A percentile compares a stretch with the other conserved stretches of the same genome.
phyloP scores from a whole-genome alignment of 148 eudicot species.

The Heliosperma pusillum region DNA sequence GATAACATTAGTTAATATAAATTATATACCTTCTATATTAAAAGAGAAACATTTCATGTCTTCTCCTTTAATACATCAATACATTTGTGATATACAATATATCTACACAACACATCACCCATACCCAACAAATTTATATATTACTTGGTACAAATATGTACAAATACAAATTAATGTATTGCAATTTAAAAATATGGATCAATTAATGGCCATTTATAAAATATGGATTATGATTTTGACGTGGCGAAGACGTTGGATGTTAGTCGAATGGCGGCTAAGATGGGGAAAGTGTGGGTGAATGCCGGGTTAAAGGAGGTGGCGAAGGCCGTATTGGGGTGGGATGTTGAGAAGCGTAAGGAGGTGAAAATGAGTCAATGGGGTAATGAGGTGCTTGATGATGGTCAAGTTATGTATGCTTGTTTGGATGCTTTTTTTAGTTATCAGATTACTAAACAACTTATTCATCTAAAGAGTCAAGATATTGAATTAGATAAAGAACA shows the following conservation, averaged over 20 bases:
- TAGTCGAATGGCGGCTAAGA: slow-evolving; percentile 12
- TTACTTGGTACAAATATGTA: no score
- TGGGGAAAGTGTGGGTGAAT: slow-evolving; percentile 10
- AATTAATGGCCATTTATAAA: no score
- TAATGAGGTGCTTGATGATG: not conserved
- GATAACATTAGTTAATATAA: no score
- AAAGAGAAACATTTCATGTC: no score
- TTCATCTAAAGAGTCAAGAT: no score
- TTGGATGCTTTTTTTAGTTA: slow-evolving; percentile 16
- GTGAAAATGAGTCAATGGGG: slow-evolving; percentile 15
- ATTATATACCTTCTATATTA: no score
- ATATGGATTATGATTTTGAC: slow-evolving; percentile 28
- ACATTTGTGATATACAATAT: no score
- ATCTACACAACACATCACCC: no score
- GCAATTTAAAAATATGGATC: no score
- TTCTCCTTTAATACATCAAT: no score
- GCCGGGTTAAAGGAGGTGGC: slow-evolving; percentile 27
- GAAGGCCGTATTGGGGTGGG: slow-evolving; percentile 26
- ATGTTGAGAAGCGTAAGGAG: slow-evolving; percentile 18
- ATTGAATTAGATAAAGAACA: not conserved
- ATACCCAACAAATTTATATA: no score
- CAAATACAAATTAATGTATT: no score
- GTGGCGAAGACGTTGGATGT: slow-evolving; percentile 7
- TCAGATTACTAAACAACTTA: slow-evolving; percentile 1
- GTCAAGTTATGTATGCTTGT: slow-evolving; percentile 10